Base-by-base conservation (phyloP, 1,139 yeast genomes). In the Geotrichum klebahnii region DNA sequence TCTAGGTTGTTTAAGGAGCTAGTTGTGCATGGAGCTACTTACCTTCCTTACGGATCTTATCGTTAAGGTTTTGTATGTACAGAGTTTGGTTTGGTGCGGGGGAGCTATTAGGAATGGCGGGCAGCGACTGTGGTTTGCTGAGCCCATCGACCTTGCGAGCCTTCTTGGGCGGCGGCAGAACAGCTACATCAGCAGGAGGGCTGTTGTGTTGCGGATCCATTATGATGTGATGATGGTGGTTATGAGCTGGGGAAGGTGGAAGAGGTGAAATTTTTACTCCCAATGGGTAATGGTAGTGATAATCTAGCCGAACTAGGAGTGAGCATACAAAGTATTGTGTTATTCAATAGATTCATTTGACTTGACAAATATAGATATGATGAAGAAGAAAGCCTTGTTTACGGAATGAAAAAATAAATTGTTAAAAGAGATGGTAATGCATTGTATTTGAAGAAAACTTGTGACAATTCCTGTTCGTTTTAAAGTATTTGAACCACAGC, bases 51-150 rank as follows among this genome's bases (percentile, higher is more conserved):
- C 77, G 71, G 48, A 84, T 66, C 60, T 84, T 75, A 59, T 83
- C 88, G 61, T 83, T 81, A 51, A 86, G 68, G 58, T 86, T 86
- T 52, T 77, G 74, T 17, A 84, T 61, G 61, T 84, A 86, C 10
- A 86, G 64, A 0, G 95, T 83, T 47, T 76, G 77, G 14, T 67
- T 66, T 16, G 70, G 69, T 29, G 44, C 28, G 35, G 35, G 3
- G 26, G 23, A 4, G 28, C 23, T 20, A 12, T 20, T 41, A 17
- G 35, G 44, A 22, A 37, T 9, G 28, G 41, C 28, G 26, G 41
- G 41, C 5, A 37, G 28, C 12, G 41, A 37, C 41, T 5, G 17
- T 5, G 41, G 41, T n/a, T 20, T 24, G 19, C n/a, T 24, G 14
- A 26, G n/a, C 8, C 10, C 19, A 3, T 40, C 44, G 2, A 31